Percentiles rank a stretch among this genome's conserved stretches.
phyloP scores from a whole-genome alignment of 139 green algal species.

The Nannochloris sp. region DNA sequence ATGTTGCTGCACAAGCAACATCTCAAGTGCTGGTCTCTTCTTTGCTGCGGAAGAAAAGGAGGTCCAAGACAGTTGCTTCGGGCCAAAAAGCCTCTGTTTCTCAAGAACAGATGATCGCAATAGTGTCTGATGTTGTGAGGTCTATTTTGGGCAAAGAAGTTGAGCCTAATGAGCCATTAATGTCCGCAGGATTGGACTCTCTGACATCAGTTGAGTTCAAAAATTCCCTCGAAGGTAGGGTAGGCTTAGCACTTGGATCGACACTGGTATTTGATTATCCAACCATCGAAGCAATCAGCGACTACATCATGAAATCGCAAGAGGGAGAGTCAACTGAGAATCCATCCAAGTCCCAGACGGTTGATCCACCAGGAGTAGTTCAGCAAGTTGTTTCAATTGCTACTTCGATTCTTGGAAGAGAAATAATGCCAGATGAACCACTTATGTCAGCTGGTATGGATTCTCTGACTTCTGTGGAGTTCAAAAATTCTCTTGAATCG shows the following conservation, averaged over 20 bases:
- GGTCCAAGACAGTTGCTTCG: neutral
- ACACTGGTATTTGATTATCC: slow-evolving; percentile 57
- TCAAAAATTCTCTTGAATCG: slow-evolving; percentile 38
- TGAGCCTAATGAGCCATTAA: slow-evolving; percentile 23
- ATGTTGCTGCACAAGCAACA: no score
- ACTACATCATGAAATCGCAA: neutral
- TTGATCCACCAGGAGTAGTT: neutral
- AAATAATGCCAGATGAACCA: slow-evolving; percentile 36
- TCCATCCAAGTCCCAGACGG: no score
- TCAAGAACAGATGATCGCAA: neutral
- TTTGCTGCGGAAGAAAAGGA: slow-evolving; percentile 1
- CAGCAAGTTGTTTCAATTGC: slow-evolving; percentile 1
- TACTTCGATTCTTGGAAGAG: slow-evolving; percentile 22
- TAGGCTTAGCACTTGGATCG: slow-evolving; percentile 19
- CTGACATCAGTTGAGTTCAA: slow-evolving; percentile 28
- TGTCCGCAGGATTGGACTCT: slow-evolving; percentile 55
- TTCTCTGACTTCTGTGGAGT: slow-evolving; percentile 63
- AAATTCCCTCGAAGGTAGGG: slow-evolving; percentile 28
- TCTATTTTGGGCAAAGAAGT: slow-evolving; percentile 37
- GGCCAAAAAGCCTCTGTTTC: neutral
- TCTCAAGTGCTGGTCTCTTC: neutral
- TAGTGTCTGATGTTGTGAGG: slow-evolving; percentile 3
- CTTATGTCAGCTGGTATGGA: slow-evolving; percentile 72
- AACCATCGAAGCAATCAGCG: slow-evolving; percentile 26
- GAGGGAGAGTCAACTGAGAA: slow-evolving; percentile 11